Base-by-base conservation (phyloP, 139 green algal genomes). In the Coelastrella sp. region DNA sequence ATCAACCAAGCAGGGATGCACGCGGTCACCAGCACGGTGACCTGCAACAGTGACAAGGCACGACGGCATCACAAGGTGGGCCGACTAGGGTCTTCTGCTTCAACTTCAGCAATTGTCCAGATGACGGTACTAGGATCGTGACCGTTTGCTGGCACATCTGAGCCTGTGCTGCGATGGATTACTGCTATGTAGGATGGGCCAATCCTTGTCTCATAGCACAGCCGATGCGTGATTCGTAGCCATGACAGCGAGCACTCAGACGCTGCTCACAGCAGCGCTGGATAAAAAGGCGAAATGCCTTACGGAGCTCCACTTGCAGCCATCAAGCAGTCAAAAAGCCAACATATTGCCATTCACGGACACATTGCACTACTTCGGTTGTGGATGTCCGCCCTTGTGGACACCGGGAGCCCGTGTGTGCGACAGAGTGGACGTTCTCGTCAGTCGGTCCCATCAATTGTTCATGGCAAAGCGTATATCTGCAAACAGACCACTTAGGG, bases 401-500 rank as follows among this genome's bases (percentile, higher is more conserved):
- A 78, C 35, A 7, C 75, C 85, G 56, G 79, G 70, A 6, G 68
- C 25, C 4, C 66, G 92, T n/a, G 87, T 92, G 6, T 90, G 90
- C 19, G 92, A 95, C 58, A 83, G 93, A 59, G 92, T 95, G 4
- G 89, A 96, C 80, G n/a, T 90, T 25, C 25, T 95, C 1, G 82
- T 91, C 56, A 24, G 27, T 22, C 59, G 73, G 20, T 80, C 70
- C 7, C 72, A 92, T n/a, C 35, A 73, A 25, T 27, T 80, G 9
- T 90, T 90, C 19, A 86, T 89, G 61, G 17, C 87, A 17, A 82
- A 84, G 15, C 81, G 56, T 4, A 88, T 96, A 19, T 72, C 85
- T 0, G 90, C 94, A 4, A 90, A 85, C 20, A 66, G 94, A 17
- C 91, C 82, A 22, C 90, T 96, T 4, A 89, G 91, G 6, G 78